Conservation (phyloP, 345 rosid genomes). For the Combretum micranthum region DNA sequence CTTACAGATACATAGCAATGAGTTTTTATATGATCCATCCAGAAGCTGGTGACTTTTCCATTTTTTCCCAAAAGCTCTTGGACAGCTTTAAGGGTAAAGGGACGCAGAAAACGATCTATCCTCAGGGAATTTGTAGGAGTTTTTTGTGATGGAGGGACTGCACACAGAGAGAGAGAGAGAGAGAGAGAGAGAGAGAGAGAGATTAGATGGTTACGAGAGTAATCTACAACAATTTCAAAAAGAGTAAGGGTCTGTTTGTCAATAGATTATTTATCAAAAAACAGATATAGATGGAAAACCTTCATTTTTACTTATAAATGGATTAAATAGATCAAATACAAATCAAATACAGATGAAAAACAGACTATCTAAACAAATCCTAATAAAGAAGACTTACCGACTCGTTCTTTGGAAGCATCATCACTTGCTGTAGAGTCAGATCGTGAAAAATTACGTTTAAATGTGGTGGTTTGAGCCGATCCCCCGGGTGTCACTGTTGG, state of each 20-base stretch:
- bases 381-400: conserved; percentile 45
- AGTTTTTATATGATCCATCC: conserved; percentile 98
- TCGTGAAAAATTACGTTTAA: conserved; percentile 52
- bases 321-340: no score
- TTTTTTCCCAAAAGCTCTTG: conserved; percentile 92
- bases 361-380: no score
- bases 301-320: no score
- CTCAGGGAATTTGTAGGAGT: conserved; percentile 75
- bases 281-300: no score
- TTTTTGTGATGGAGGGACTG: conserved; percentile 88
- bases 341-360: no score
- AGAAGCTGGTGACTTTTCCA: conserved; percentile 66
- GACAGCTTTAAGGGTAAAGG: conserved; percentile 94
- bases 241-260: no score
- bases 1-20: conserved; percentile 94
- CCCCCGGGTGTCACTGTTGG: conserved; percentile 59
- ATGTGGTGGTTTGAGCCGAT: conserved; percentile 26
- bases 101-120: conserved; percentile 87
- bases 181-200: conserved; percentile 6
- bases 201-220: neutral
- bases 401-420: conserved; percentile 71
- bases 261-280: no score
- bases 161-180: neutral
- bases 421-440: conserved; percentile 60
- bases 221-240: neutral